These are phyloP conservation scores for Cynanchum wilfordii DNA, from an alignment of 257 asterid species.

Conservation along the genomic window DNA sequence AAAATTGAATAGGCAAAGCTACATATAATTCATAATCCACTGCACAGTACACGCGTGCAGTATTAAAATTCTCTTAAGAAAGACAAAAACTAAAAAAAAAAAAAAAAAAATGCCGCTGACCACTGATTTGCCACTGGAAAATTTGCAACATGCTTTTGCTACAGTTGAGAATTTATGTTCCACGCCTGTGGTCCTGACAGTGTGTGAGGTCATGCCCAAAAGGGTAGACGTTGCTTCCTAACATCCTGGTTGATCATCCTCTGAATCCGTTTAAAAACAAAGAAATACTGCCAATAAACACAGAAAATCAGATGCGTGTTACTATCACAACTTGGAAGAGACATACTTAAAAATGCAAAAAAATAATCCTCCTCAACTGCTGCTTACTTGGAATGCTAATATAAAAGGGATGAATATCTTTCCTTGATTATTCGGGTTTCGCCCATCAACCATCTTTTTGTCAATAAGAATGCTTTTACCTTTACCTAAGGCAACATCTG, in stretches of 20 bases:
- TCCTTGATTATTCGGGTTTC: conserved; percentile 72
- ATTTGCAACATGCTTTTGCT: background rate
- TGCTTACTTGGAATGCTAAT: conserved; percentile 71
- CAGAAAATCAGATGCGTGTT: background rate
- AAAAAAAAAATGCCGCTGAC: conserved; percentile 27
- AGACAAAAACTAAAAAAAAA: too few species aligned
- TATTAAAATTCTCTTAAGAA: conserved; percentile 1
- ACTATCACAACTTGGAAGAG: background rate
- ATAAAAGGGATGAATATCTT: conserved; percentile 70
- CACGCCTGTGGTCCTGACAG: background rate
- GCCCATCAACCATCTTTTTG: conserved; percentile 81
- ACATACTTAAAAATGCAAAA: background rate
- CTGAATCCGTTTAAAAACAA: conserved; percentile 60
- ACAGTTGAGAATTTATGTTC: background rate
- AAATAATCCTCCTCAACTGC: conserved; percentile 1
- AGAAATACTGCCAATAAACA: conserved; percentile 50
- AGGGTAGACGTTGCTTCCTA: conserved; percentile 36
- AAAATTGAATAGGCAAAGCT: background rate
- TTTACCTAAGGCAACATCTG: conserved; percentile 61
- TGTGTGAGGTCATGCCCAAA: conserved; percentile 42
- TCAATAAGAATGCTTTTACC: conserved; percentile 63
- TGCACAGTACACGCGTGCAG: conserved; percentile 10
- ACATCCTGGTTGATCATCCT: conserved; percentile 54
- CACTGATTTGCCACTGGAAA: conserved; percentile 15
- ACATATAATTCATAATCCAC: background rate